Base-by-base conservation (phyloP, 116 monocot species). In the Iris pallida region DNA sequence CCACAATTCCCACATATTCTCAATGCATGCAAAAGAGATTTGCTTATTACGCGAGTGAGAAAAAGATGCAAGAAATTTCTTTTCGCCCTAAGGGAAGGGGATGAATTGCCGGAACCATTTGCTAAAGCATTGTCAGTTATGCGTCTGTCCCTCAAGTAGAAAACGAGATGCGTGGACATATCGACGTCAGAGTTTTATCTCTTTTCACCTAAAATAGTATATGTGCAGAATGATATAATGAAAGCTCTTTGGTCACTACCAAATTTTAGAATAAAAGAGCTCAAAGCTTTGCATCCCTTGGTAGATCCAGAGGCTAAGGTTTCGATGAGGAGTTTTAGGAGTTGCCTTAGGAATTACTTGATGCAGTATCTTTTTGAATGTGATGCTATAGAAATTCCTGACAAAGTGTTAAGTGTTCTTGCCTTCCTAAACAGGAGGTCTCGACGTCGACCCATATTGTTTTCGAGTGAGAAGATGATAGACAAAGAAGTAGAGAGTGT, bases 51-150 rank as follows among this genome's bases (percentile, higher is more conserved):
- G 8, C 44, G 40, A 16, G 63, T 96, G 15, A 76, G 44, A 48
- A 76, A 52, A 55, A 61, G 12, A 69, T 86, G 71, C 12, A 3
- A 72, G 2, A 42, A 59, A 20, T 57, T 78, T 71, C 49, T 89
- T 63, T 55, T 20, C 3, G 54, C 6, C 20, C 71, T 84, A 2
- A 52, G 67, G 48, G 64, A 79, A 16, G 82, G 78, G 41, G 53
- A 52, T 71, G 72, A 81, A 10, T 61, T 89, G 47, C 88, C 89
- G 6, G 48, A 71, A 64, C 68, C 68, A 42, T 81, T 96, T 52
- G 78, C 80, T 41, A 96, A 89, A 73, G 91, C 86, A 56, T 52
- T 91, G 63, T 88, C 91, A 18, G 60, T 91, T 30, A 55, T 87
- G 13, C 63, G 61, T 68, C 71, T 96, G 9, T 80, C 78, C 63